Evolutionary conservation across 2,329 filamentous ascomycete species (phyloP).

Genomic region (Triangularia verruculosa): DNA sequence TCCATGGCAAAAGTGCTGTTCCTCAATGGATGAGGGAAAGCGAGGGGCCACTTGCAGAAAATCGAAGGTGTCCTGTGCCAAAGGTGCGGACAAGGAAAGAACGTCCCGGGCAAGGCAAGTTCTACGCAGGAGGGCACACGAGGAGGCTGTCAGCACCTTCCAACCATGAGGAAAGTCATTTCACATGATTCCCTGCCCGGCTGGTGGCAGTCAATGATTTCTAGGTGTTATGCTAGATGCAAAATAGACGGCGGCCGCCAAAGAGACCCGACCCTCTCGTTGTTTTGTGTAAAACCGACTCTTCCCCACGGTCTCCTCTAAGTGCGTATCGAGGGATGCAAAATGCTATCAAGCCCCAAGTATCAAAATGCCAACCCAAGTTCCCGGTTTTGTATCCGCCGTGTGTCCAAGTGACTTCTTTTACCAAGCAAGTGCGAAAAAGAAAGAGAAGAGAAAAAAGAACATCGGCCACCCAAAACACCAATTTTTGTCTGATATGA

Average conservation of each 20-base stretch:
- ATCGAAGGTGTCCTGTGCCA: no score
- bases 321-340: neutral
- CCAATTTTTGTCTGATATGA: constrained; percentile 4
- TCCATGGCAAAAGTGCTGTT: constrained; percentile 19
- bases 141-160: neutral
- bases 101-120: neutral
- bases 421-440: neutral
- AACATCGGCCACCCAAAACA: constrained; percentile 5
- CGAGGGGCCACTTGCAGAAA: neutral
- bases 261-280: neutral
- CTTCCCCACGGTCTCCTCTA: constrained; percentile 2
- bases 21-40: neutral
- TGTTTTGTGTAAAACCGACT: neutral
- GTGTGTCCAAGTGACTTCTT: neutral
- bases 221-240: neutral
- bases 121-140: neutral
- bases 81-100: neutral
- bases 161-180: neutral
- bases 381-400: constrained; percentile 6
- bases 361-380: constrained; percentile 6
- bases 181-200: neutral
- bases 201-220: neutral
- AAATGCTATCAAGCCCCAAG: neutral
- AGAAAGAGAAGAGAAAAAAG: neutral
- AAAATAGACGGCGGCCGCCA: neutral